These are phyloP conservation scores for Blastomyces percursus DNA, from an alignment of 2,329 filamentous ascomycete species.

Conservation along the genomic window DNA sequence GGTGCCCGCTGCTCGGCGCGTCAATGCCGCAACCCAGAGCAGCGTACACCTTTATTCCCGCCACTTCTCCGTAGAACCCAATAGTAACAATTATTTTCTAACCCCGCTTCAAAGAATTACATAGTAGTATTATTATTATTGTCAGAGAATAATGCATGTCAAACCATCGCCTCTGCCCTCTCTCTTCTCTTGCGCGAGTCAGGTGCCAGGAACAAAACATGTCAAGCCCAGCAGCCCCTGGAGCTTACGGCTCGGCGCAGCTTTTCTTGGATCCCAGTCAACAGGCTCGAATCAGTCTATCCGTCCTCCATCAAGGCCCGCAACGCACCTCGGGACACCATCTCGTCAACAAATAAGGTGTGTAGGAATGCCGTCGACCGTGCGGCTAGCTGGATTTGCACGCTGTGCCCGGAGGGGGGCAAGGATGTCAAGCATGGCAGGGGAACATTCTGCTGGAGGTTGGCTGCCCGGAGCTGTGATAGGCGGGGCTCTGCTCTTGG, in stretches of 20 bases:
- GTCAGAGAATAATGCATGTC: neutral
- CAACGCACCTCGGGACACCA: neutral
- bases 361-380: neutral
- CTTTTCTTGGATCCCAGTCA: neutral
- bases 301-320: neutral
- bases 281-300: neutral
- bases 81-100: neutral
- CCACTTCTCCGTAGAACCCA: neutral
- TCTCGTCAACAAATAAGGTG: neutral
- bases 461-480: neutral
- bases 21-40: neutral
- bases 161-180: neutral
- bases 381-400: constrained; percentile 3
- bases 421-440: neutral
- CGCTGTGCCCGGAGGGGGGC: constrained; percentile 1
- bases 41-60: neutral
- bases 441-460: neutral
- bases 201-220: neutral
- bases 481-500: neutral
- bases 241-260: neutral
- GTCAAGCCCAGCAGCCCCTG: neutral
- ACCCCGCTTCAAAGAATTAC: no score
- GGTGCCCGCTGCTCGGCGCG: neutral
- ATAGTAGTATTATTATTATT: neutral
- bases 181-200: neutral